A percentile compares a stretch with the other conserved stretches of the same genome.
Conservation (phyloP, 352 stramenopile genomes). For the Pythium utonaiense region DNA sequence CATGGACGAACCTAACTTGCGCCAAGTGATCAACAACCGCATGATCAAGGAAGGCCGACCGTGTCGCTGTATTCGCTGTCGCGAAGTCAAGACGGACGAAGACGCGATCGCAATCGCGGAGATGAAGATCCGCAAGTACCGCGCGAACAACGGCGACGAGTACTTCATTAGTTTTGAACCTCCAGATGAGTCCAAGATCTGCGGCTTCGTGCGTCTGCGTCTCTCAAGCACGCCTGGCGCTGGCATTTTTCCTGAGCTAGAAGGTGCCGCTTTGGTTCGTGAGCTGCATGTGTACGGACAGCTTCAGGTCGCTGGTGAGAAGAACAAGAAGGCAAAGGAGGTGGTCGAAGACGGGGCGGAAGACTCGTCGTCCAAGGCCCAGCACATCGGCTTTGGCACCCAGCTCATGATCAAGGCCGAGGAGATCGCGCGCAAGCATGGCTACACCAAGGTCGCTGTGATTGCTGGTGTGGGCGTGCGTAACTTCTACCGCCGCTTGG, state of each 20-base stretch:
- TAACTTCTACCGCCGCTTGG: constrained; percentile 89
- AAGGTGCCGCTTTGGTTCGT: constrained; percentile 80
- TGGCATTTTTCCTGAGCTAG: constrained; percentile 70
- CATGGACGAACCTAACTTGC: constrained; percentile 90
- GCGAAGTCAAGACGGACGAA: constrained; percentile 89
- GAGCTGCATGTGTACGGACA: constrained; percentile 92
- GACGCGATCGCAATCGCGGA: constrained; percentile 66
- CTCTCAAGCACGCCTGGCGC: constrained; percentile 64
- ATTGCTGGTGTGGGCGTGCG: constrained; percentile 90
- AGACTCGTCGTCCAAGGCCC: constrained; percentile 45
- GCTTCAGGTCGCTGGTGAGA: constrained; percentile 53
- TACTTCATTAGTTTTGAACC: constrained; percentile 93
- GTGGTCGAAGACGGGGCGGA: constrained; percentile 7
- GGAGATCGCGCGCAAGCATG: constrained; percentile 63
- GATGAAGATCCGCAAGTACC: constrained; percentile 76
- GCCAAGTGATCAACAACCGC: constrained; percentile 84
- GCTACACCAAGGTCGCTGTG: constrained; percentile 81
- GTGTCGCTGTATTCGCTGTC: constrained; percentile 90
- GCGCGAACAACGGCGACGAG: constrained; percentile 83
- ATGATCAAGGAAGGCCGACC: constrained; percentile 68
- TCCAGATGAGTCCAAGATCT: constrained; percentile 86
- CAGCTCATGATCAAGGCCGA: constrained; percentile 84
- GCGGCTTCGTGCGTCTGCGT: constrained; percentile 87
- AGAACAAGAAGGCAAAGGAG: constrained; percentile 27
- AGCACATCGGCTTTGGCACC: constrained; percentile 88